Base-by-base conservation (phyloP, 2,329 filamentous ascomycete species). In the Fusarium domesticum region DNA sequence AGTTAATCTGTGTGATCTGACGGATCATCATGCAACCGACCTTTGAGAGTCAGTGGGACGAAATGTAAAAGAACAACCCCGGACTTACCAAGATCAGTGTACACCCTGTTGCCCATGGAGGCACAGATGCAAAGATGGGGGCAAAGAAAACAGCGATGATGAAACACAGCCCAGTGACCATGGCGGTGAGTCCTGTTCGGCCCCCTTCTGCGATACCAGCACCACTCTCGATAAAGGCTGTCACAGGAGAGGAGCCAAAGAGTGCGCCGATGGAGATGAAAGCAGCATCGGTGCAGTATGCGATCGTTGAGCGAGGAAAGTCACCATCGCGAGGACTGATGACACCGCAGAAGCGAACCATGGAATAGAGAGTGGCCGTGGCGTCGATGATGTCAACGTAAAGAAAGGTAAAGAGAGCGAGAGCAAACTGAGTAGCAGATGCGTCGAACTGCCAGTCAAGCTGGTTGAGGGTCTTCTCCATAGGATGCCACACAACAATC, bases 291-390 rank as follows among this genome's bases (percentile, higher is more conserved):
- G 79, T 81, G 56, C 78, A 85, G 64, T 89, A 90, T 2, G 90
- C 90, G 23, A 92, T 70, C 1, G 89, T 89, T 2, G 87, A 91
- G 32, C 89, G 84, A 40, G 91, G 88, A 51, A 96, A 96, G 63
- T 95, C 89, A n/a, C 84, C 81, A 2, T 85, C 81, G 35, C 78
- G 74, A 54, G 76, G 67, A 59, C 84, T 75, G 54, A 86, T 80
- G 35, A 78, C 77, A 19, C 81, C 80, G 49, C 80, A 83, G 68
- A 89, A 89, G 17, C 84, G 82, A 2, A 85, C 86, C 85, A 90
- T 89, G n/a, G 84, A 86, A 68, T 89, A 89, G 30, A 89, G 70
- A 1, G 85, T 89, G 33, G 85, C 86, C 0, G 86, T 89, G 58
- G 83, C 84, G 61, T 90, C 86, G 47, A 90, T 83, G 54, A 89